A percentile compares a stretch with the other conserved stretches of the same genome.
Evolutionary conservation across 306 rosid species (phyloP).

Genomic region (Hippophae gyantsensis): DNA sequence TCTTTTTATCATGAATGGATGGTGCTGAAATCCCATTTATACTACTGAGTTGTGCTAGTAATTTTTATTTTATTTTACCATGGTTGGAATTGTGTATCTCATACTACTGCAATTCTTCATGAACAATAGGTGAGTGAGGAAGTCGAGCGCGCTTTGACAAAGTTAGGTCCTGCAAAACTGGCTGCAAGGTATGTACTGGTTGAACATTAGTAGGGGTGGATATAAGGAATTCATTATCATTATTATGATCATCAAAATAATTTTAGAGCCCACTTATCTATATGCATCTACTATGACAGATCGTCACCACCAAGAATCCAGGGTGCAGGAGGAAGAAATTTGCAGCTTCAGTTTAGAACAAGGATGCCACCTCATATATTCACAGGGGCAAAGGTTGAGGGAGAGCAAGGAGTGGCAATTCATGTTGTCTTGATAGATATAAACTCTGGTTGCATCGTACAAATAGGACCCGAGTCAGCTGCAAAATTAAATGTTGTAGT

Average conservation of each 20-base stretch:
- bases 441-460: constrained; percentile 42
- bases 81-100: not conserved
- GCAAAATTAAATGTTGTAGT: constrained; percentile 66
- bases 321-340: constrained; percentile 37
- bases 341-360: constrained; percentile 67
- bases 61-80: not conserved
- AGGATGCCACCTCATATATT: constrained; percentile 86
- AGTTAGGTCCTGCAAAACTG: constrained; percentile 38
- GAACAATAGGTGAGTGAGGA: constrained; percentile 72
- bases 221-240: not conserved
- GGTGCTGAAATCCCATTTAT: not conserved
- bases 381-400: constrained; percentile 81
- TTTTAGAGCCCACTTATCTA: not conserved
- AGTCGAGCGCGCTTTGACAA: constrained; percentile 68
- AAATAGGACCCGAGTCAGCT: constrained; percentile 53
- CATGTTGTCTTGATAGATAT: constrained; percentile 53
- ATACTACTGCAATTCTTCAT: constrained; percentile 22
- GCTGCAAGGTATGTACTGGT: constrained; percentile 52
- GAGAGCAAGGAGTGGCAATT: constrained; percentile 72
- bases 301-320: constrained; percentile 44
- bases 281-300: constrained; percentile 27
- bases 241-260: not conserved
- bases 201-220: not conserved
- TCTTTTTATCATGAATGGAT: not conserved
- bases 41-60: not conserved